Base-by-base conservation (phyloP, 2,329 filamentous ascomycete species). In the Alternaria triticimaculans region DNA sequence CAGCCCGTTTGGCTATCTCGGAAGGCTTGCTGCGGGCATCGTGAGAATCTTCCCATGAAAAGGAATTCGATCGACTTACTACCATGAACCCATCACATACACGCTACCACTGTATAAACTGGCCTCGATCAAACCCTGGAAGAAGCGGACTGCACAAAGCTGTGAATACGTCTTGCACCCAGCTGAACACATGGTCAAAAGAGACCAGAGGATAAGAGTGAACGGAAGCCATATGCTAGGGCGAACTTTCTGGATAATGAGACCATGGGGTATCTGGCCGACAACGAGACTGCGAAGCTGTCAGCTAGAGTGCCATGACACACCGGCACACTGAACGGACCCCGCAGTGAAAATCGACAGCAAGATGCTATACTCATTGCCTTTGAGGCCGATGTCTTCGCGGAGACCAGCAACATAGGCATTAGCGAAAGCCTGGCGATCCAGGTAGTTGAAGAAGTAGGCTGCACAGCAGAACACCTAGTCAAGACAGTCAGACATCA, bases 361-460 rank as follows among this genome's bases (percentile, higher is more conserved):
- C 11, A 75, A 43, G n/a, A 72, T 58, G 33, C 65, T 74, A 50
- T 71, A 75, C 28, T 75, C 63, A 6, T 70, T 68, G 8, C 72
- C 72, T n/a, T 71, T 56, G n/a, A 74, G 61, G 10, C 63, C 60
- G 10, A 75, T 57, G 23, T 68, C 68, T 55, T 75, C 72, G 53
- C 68, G 64, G 41, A 75, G 56, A 21, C 72, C 72, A 18, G 72
- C 66, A 25, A 73, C 71, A 53, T 72, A 73, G 30, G 71, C 71
- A 64, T 73, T 73, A 14, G 70, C 68, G 50, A 73, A 72, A 2
- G 71, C 66, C 25, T 68, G 58, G 20, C 71, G 66, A 59, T 73
- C 71, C 67, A 75, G 71, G 45, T 75, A 75, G 43, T 75, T 75
- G 62, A 75, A 72, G 55, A 75, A 75, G 50, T 74, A 75, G 18